Evolutionary conservation across 83 land plant genomes (phyloP), one percentile per base, ranked within the genome.

Genomic region (Thuja plicata): DNA sequence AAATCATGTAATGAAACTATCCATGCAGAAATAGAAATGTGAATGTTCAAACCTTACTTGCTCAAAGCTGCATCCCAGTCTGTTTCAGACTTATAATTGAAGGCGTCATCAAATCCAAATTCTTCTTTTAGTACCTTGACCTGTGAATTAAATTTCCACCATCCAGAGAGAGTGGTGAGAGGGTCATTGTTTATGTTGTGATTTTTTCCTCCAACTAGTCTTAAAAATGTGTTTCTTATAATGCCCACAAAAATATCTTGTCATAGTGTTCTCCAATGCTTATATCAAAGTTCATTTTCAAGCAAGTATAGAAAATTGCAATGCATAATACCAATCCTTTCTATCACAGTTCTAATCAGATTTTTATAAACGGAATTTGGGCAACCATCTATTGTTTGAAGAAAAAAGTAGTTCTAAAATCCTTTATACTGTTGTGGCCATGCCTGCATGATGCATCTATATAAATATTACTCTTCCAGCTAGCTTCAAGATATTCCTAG

Each of bases 101-200:
- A 91, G n/a, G 93, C 95, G 38, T 94, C 94, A 85, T 94, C 94
- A 89, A 91, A 93, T 30, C 93, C 93, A 81, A 93, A 88, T 41
- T 90, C 91, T 46, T 88, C 84, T 74, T 92, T 92, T 35, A 92
- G 52, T 0, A 93, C 84, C 70, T 90, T 76, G 4, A 91, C 93
- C 92, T 91, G 41, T 12, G 57, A 74, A 82, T 41, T 27, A 11
- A 30, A 40, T 82, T 37, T 45, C 40, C 55, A 52, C 55, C 55
- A 52, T 52, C 55, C 55, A 13, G 55, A 52, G 40, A 88, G 79
- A 73, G 13, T 8, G 30, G 57, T 73, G 10, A 27, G 35, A 73
- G 30, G 30, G 32, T 73, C 35, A 30, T 73, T 73, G 32, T n/a
- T 27, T 11, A 73, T 9, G n/a, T 32, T 73, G 13, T 32, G 77